Evolutionary conservation across 2,329 filamentous ascomycete species (phyloP).

Genomic region (Aspergillus ochraceus): DNA sequence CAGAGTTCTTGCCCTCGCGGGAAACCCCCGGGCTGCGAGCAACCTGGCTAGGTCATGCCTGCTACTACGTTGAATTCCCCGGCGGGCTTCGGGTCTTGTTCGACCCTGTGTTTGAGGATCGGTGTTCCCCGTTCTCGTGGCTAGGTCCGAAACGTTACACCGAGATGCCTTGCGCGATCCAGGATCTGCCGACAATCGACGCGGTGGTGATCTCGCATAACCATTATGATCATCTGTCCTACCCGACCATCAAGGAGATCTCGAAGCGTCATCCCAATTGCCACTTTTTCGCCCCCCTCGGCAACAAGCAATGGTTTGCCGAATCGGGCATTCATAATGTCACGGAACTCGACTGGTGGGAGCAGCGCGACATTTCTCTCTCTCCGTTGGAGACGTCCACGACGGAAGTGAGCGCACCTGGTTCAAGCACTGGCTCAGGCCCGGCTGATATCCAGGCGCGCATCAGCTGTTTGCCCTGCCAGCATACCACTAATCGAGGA

Average conservation of each 20-base stretch:
- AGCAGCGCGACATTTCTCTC: conserved; percentile 72
- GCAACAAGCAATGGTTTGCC: conserved; percentile 80
- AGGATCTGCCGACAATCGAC: conserved; percentile 66
- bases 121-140: conserved; percentile 74
- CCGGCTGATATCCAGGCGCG: conserved; percentile 62
- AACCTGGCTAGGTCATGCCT: conserved; percentile 94
- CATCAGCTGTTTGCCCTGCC: conserved; percentile 78
- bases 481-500: conserved; percentile 73
- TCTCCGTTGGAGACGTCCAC: conserved; percentile 36
- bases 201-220: conserved; percentile 77
- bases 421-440: conserved; percentile 20
- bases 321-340: conserved; percentile 69
- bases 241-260: conserved; percentile 71
- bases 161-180: conserved; percentile 70
- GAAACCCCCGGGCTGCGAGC: conserved; percentile 66
- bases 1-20: conserved; percentile 65
- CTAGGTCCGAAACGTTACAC: conserved; percentile 77
- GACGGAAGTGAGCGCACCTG: conserved; percentile 27
- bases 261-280: conserved; percentile 70
- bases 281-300: conserved; percentile 85
- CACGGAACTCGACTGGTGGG: conserved; percentile 95
- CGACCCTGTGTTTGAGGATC: conserved; percentile 87
- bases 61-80: conserved; percentile 89
- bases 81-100: conserved; percentile 84
- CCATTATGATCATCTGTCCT: conserved; percentile 90